These are phyloP conservation scores for Colletotrichum liriopes DNA, from an alignment of 2,329 filamentous ascomycete genomes.

Conservation along the genomic window DNA sequence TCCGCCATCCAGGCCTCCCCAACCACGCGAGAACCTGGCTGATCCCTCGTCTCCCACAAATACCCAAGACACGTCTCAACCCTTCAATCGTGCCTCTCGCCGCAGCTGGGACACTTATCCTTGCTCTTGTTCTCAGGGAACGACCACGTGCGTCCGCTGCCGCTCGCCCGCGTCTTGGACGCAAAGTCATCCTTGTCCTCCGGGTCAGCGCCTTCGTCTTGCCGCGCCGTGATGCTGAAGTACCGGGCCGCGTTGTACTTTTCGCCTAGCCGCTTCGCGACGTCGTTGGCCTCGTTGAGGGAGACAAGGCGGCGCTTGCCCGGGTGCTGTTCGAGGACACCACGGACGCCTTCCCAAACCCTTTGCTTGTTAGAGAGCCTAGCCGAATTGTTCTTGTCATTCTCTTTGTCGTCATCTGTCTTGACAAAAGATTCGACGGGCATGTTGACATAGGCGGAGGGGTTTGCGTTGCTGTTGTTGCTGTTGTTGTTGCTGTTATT, in stretches of 20 bases:
- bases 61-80: not conserved
- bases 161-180: constrained; percentile 1
- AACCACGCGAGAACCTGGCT: too few species aligned
- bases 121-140: constrained; percentile 5
- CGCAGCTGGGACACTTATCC: constrained; percentile 17
- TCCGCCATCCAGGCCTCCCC: not conserved
- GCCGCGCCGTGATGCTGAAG: constrained; percentile 53
- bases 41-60: not conserved
- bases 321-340: constrained; percentile 48
- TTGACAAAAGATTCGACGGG: constrained; percentile 32
- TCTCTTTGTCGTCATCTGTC: constrained; percentile 14
- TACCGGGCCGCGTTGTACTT: constrained; percentile 58
- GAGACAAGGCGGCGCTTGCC: constrained; percentile 66
- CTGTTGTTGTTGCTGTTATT: constrained; percentile 8
- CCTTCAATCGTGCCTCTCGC: constrained; percentile 14
- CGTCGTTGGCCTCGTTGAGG: constrained; percentile 71
- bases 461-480: not conserved
- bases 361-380: constrained; percentile 8
- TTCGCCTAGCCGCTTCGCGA: constrained; percentile 70
- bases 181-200: constrained; percentile 53
- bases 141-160: not conserved
- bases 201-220: constrained; percentile 47
- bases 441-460: constrained; percentile 26
- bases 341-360: constrained; percentile 47
- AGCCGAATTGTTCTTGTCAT: not conserved